phyloP scores from a whole-genome alignment of 2,329 filamentous ascomycete species.

The Apiospora aurea region DNA sequence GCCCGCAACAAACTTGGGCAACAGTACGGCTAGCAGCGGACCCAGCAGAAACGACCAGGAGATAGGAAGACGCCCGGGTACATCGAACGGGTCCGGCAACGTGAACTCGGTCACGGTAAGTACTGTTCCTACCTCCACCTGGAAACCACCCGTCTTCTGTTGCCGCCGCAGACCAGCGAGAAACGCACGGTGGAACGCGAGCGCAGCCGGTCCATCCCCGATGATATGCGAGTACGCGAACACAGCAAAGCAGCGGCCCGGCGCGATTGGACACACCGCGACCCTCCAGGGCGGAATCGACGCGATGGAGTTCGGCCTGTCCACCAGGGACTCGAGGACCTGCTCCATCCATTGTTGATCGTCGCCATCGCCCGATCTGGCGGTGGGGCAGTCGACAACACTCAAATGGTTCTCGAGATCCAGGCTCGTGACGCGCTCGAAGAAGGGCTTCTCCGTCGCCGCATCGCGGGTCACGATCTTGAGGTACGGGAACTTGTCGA shows the following conservation, averaged over 20 bases:
- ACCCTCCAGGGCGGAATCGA: slow-evolving; percentile 51
- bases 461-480: slow-evolving; percentile 44
- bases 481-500: slow-evolving; percentile 47
- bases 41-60: slow-evolving; percentile 52
- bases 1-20: slow-evolving; percentile 44
- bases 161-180: slow-evolving; percentile 34
- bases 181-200: slow-evolving; percentile 51
- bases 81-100: slow-evolving; percentile 48
- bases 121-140: background rate
- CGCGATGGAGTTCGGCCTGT: slow-evolving; percentile 39
- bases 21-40: slow-evolving; percentile 45
- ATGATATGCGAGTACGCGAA: slow-evolving; percentile 53
- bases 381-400: slow-evolving; percentile 31
- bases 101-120: slow-evolving; percentile 27
- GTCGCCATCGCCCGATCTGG: background rate
- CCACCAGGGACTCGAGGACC: slow-evolving; percentile 41
- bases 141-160: background rate
- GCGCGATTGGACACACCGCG: slow-evolving; percentile 42
- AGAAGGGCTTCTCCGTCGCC: slow-evolving; percentile 46
- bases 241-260: slow-evolving; percentile 41
- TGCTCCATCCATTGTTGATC: slow-evolving; percentile 33
- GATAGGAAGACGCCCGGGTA: slow-evolving; percentile 46
- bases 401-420: slow-evolving; percentile 50
- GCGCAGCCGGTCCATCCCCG: slow-evolving; percentile 51
- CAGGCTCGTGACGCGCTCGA: slow-evolving; percentile 40